Evolutionary conservation across 2,329 filamentous ascomycete genomes (phyloP).

Genomic region (Cladosporium sphaerospermum): DNA sequence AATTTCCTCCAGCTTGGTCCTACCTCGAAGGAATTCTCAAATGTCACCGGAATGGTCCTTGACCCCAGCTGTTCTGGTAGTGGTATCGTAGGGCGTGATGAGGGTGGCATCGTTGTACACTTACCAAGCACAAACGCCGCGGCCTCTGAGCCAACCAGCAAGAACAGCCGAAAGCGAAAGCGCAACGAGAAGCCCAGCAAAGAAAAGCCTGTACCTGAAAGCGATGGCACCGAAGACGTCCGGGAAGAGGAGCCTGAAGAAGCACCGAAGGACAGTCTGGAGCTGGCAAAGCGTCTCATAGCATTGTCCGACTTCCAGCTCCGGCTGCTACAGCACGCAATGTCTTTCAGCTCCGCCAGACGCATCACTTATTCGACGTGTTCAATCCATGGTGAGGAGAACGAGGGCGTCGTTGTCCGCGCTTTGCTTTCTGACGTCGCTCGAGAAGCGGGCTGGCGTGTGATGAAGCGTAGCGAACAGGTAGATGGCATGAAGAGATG

Average conservation of each 20-base stretch:
- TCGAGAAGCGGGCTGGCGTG: slow-evolving; percentile 63
- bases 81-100: slow-evolving; percentile 85
- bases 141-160: neutral
- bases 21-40: slow-evolving; percentile 50
- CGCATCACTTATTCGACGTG: slow-evolving; percentile 91
- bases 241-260: slow-evolving; percentile 33
- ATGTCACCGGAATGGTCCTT: slow-evolving; percentile 76
- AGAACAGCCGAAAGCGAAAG: slow-evolving; percentile 25
- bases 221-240: slow-evolving; percentile 15
- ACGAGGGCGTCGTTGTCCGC: slow-evolving; percentile 73
- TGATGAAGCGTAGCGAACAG: slow-evolving; percentile 67
- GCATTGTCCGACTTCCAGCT: slow-evolving; percentile 78
- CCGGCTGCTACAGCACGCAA: slow-evolving; percentile 73
- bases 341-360: slow-evolving; percentile 67
- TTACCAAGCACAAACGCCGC: slow-evolving; percentile 42
- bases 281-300: slow-evolving; percentile 58
- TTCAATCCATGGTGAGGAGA: slow-evolving; percentile 79
- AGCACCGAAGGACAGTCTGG: slow-evolving; percentile 41
- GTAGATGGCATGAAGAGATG: slow-evolving; percentile 69
- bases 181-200: slow-evolving; percentile 5
- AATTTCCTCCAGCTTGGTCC: slow-evolving; percentile 80
- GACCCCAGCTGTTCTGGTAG: slow-evolving; percentile 96
- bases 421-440: slow-evolving; percentile 66
- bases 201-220: slow-evolving; percentile 8
- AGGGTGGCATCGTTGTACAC: slow-evolving; percentile 58